Percentiles rank a stretch among this genome's conserved stretches.
Conservation (phyloP, 805 yeast genomes). For the Cyberlindnera sargentensis region DNA sequence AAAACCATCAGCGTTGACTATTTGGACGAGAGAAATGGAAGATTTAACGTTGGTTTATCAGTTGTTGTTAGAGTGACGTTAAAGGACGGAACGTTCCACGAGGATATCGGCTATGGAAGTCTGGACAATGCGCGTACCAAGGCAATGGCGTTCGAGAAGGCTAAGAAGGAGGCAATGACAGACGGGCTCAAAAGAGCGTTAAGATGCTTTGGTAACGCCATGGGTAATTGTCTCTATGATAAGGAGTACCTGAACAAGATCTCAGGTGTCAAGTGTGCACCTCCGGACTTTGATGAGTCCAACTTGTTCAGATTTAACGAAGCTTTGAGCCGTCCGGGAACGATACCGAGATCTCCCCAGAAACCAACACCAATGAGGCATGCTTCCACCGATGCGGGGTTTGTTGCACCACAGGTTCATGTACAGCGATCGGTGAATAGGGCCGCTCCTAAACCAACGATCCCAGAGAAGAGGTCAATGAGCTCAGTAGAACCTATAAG, state of each 20-base stretch:
- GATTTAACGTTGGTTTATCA: constrained; percentile 59
- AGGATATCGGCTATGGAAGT: constrained; percentile 82
- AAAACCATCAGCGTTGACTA: constrained; percentile 61
- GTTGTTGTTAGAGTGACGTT: constrained; percentile 68
- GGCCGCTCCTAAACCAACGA: neutral
- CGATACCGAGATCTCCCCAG: constrained; percentile 8
- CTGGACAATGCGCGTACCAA: constrained; percentile 67
- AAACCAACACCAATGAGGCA: neutral
- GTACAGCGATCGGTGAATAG: neutral
- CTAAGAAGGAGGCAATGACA: constrained; percentile 78
- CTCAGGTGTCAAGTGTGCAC: constrained; percentile 35
- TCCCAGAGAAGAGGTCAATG: constrained; percentile 15
- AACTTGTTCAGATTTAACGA: constrained; percentile 30
- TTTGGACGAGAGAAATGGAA: constrained; percentile 55
- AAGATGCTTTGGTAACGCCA: constrained; percentile 74
- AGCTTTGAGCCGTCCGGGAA: constrained; percentile 10
- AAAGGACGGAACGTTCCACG: constrained; percentile 72
- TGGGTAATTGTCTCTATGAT: constrained; percentile 83
- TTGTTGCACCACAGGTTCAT: neutral
- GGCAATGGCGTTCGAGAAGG: constrained; percentile 75
- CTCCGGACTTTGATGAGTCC: constrained; percentile 38
- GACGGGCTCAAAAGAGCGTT: constrained; percentile 76
- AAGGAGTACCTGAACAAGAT: constrained; percentile 49
- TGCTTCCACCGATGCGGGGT: neutral
- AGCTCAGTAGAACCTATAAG: constrained; percentile 2